Conservation (phyloP, 352 stramenopile genomes). For the Phytophthora cactorum region DNA sequence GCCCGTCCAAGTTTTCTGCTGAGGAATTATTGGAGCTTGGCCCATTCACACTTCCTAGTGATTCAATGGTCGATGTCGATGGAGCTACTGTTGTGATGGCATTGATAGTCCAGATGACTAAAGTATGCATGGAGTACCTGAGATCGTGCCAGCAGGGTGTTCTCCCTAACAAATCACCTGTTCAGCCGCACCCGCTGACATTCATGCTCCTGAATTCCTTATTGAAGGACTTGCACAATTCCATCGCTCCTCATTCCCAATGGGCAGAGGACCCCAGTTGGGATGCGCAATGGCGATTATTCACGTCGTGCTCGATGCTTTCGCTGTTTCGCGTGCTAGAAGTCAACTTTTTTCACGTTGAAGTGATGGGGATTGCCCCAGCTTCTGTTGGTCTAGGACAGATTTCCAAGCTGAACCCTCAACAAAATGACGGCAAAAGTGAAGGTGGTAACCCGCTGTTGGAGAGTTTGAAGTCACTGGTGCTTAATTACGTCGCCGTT, state of each 20-base stretch:
- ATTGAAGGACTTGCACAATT: slow-evolving; percentile 57
- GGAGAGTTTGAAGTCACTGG: slow-evolving; percentile 71
- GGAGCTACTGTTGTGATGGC: slow-evolving; percentile 56
- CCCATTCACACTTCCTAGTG: slow-evolving; percentile 61
- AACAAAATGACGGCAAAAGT: slow-evolving; percentile 23
- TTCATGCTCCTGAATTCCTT: slow-evolving; percentile 91
- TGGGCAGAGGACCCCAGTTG: slow-evolving; percentile 26
- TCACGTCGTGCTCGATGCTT: slow-evolving; percentile 63
- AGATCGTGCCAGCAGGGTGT: slow-evolving; percentile 71
- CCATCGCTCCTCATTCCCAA: slow-evolving; percentile 15
- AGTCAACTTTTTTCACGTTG: slow-evolving; percentile 87
- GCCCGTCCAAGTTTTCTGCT: slow-evolving; percentile 65
- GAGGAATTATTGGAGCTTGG: slow-evolving; percentile 73
- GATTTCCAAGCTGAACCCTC: slow-evolving; percentile 33
- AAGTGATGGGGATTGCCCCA: slow-evolving; percentile 76
- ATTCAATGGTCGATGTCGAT: slow-evolving; percentile 49
- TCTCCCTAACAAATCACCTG: slow-evolving; percentile 61
- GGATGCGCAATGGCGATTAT: slow-evolving; percentile 67
- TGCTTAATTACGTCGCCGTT: slow-evolving; percentile 56
- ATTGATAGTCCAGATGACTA: slow-evolving; percentile 67
- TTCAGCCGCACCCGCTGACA: slow-evolving; percentile 84
- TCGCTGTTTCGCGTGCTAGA: slow-evolving; percentile 78
- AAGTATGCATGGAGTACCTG: slow-evolving; percentile 78
- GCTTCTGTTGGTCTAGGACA: slow-evolving; percentile 87
- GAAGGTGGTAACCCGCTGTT: slow-evolving; percentile 65